Base-by-base conservation (phyloP, 768 basidiomycete genomes). In the Leccinum rimulosum region DNA sequence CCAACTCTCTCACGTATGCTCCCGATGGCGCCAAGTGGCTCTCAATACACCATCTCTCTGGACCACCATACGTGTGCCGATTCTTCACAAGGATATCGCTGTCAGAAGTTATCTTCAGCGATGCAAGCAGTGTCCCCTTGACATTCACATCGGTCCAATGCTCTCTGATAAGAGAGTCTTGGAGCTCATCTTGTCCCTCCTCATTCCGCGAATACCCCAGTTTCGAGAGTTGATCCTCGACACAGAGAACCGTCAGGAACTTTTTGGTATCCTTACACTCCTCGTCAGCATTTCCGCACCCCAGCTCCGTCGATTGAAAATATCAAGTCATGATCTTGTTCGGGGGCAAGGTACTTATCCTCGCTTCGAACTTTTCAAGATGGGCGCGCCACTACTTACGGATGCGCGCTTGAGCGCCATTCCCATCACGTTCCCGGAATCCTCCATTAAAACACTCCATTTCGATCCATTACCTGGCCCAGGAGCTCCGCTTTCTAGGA, bases 1-100 rank as follows among this genome's bases (percentile, higher is more conserved):
- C 7, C 72, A 73, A 60, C 69, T 77, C 50, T 73, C 76, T 36
- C 71, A 73, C 49, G 73, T 76, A n/a, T 70, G 69, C 36, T 56
- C 65, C 33, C 65, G 66, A 47, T 76, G 76, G 76, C 73, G 75
- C 25, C 64, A 66, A 52, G 68, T 76, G 4, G 71, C 76, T 19
- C 69, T 77, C 45, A 60, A 57, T 51, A 64, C 68, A 10, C 76
- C 76, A 6, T 71, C 73, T 27, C 60, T 77, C n/a, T 76, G 74
- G 76, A 71, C 73, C 10, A 60, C 67, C 35, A 74, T 75, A 54
- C 70, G 70, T 52, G 61, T 73, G 33, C 68, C 70, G n/a, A 67
- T 73, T 35, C 67, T 73, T 36, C 71, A 67, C 61, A 64, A 64
- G 27, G 68, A 71, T 12, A 54, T 54, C 45, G 67, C 70, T 33